These are phyloP conservation scores for Pleurozium schreberi DNA, from an alignment of 225 moss, liverwort and hornwort genomes.

Conservation along the genomic window DNA sequence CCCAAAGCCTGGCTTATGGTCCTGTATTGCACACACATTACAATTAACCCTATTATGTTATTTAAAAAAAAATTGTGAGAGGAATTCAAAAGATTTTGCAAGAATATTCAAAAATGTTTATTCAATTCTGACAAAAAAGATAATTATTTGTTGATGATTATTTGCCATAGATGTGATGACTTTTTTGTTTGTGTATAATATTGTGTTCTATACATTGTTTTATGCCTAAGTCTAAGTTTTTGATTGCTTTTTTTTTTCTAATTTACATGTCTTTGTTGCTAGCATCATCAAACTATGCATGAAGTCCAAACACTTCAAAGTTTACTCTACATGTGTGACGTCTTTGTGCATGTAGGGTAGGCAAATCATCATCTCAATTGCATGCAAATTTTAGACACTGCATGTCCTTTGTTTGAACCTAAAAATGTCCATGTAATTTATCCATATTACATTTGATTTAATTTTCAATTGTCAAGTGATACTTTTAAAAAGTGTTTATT, in stretches of 20 bases:
- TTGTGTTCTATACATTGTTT: not conserved
- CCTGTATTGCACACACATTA: too few relatives aligned
- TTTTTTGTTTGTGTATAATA: accelerated
- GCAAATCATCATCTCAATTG: too few relatives aligned
- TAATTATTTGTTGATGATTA: not conserved
- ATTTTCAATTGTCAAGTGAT: not conserved
- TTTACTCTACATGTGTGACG: not conserved
- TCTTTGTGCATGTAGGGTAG: not conserved
- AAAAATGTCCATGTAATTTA: not conserved
- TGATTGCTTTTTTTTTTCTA: not conserved
- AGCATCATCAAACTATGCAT: not conserved
- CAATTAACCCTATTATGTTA: too few relatives aligned
- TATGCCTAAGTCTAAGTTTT: not conserved
- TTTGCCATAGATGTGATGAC: not conserved
- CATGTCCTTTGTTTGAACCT: not conserved
- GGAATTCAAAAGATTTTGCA: accelerated
- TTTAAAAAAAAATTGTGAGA: too few relatives aligned
- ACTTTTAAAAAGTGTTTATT: not conserved
- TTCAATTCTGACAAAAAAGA: not conserved
- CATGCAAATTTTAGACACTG: not conserved
- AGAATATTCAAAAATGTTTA: accelerated
- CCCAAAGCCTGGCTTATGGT: too few relatives aligned
- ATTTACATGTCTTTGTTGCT: not conserved
- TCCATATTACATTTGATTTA: not conserved
- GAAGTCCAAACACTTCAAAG: not conserved